A percentile compares a stretch with the other conserved stretches of the same genome.
These are phyloP conservation scores for Chlorella sorokiniana DNA, from an alignment of 139 green algal species.

Conservation along the genomic window DNA sequence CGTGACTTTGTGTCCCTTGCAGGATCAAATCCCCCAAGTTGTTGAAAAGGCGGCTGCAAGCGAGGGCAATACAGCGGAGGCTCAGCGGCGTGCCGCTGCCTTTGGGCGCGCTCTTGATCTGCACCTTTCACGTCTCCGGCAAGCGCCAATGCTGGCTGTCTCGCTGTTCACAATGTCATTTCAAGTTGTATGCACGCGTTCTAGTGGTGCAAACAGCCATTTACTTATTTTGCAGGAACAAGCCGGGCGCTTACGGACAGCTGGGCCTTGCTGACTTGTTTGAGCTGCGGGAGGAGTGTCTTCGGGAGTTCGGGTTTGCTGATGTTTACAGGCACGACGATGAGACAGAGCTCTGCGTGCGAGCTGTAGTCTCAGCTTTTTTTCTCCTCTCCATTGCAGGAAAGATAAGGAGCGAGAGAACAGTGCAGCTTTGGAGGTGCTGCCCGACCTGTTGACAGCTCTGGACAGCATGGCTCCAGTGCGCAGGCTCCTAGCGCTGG, in stretches of 20 bases:
- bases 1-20: background rate
- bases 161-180: background rate
- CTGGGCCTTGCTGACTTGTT: slow-evolving; percentile 92
- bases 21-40: slow-evolving; percentile 70
- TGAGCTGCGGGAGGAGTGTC: slow-evolving; percentile 96
- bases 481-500: slow-evolving; percentile 75
- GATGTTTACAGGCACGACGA: slow-evolving; percentile 85
- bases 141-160: background rate
- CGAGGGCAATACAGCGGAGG: slow-evolving; percentile 43
- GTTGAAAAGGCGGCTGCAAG: slow-evolving; percentile 81
- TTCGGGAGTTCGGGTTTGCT: slow-evolving; percentile 94
- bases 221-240: slow-evolving; percentile 24
- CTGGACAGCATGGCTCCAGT: slow-evolving; percentile 75
- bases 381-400: slow-evolving; percentile 30
- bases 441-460: slow-evolving; percentile 93
- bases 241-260: slow-evolving; percentile 86
- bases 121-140: slow-evolving; percentile 77
- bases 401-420: slow-evolving; percentile 91
- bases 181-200: slow-evolving; percentile 22
- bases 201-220: background rate
- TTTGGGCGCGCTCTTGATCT: slow-evolving; percentile 81
- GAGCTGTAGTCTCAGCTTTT: background rate
- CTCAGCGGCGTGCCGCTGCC: slow-evolving; percentile 71
- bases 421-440: slow-evolving; percentile 83
- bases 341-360: background rate